Conservation (phyloP, 257 asterid species). For the Przewalskia tangutica region DNA sequence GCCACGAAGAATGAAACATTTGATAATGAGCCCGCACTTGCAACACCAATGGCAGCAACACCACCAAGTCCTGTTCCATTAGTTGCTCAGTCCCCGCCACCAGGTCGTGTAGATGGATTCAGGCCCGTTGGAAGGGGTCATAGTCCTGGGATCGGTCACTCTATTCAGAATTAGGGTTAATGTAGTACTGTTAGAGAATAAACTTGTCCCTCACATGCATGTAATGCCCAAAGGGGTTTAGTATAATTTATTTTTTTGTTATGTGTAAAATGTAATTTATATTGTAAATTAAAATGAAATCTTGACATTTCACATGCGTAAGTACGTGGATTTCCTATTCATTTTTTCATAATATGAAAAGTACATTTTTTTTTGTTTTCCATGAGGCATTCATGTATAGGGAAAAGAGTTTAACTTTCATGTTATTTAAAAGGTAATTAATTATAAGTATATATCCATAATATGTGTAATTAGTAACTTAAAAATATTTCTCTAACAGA, state of each 20-base stretch:
- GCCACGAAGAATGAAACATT: neutral
- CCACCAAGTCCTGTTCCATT: constrained; percentile 16
- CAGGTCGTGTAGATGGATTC: constrained; percentile 30
- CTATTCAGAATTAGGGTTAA: neutral
- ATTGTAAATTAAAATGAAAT: neutral
- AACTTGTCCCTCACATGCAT: neutral
- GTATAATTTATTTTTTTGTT: neutral
- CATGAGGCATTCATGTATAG: neutral
- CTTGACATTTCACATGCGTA: too few species aligned
- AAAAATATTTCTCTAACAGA: too few species aligned
- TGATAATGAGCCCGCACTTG: constrained; percentile 1
- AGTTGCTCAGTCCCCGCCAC: constrained; percentile 17
- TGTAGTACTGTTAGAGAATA: neutral
- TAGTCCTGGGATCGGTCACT: constrained; percentile 30
- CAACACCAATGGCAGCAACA: constrained; percentile 1
- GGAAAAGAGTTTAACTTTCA: too few species aligned
- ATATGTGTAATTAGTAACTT: too few species aligned
- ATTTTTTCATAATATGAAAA: too few species aligned
- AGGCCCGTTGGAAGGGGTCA: constrained; percentile 1
- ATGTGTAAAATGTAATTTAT: neutral
- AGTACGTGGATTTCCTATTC: too few species aligned
- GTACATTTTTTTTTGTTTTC: too few species aligned
- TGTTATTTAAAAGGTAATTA: too few species aligned
- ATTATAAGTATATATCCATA: too few species aligned
- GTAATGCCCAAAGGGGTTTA: neutral